Evolutionary conservation across 495 filamentous ascomycete species (phyloP), one percentile per base, ranked within the genome.

Genomic region (Acidiella bohemica): DNA sequence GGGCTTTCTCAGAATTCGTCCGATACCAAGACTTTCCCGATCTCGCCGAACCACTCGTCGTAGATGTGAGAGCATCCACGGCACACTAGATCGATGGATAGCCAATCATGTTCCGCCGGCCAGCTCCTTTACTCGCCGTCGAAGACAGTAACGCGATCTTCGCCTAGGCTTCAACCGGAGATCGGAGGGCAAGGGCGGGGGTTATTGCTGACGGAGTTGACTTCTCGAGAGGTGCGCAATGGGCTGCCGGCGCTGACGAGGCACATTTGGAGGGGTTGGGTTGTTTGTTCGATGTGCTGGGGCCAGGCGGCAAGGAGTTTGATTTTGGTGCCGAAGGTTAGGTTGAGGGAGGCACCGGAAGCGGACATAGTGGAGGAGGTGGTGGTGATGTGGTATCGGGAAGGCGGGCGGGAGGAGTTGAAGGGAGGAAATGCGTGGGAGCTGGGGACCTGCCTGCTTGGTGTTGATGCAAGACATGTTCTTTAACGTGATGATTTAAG

Each of bases 291-390:
- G 11, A 36, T 3, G 23, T 7, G 10, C 5, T 14, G 4, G 16
- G 31, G 31, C 16, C 27, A 37, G 17, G 25, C 25, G 16, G 26
- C 47, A 24, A 56, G 21, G 26, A 51, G 44, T 32, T 54, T 47
- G 14, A 56, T 10, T 36, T 56, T 47, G 24, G 51, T n/a, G 33
- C 53, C 47, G 19, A 53, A 54, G 3, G 51, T 56, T 4, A 50
- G 40, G 14, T 41, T 21, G n/a, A n/a, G n/a, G n/a, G n/a, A n/a
- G n/a, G n/a, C n/a, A n/a, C n/a, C n/a, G n/a, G n/a, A n/a, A n/a
- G n/a, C n/a, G n/a, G n/a, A n/a, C n/a, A n/a, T n/a, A n/a, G n/a
- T n/a, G 7, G 7, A n/a, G 25, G 25, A n/a, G 25, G 25, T 27
- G 25, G 25, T 27, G 7, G 25, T 27, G 25, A n/a, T 27, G 7